phyloP scores from a whole-genome alignment of 495 filamentous ascomycete species.

The Chaetomium fimeti region DNA sequence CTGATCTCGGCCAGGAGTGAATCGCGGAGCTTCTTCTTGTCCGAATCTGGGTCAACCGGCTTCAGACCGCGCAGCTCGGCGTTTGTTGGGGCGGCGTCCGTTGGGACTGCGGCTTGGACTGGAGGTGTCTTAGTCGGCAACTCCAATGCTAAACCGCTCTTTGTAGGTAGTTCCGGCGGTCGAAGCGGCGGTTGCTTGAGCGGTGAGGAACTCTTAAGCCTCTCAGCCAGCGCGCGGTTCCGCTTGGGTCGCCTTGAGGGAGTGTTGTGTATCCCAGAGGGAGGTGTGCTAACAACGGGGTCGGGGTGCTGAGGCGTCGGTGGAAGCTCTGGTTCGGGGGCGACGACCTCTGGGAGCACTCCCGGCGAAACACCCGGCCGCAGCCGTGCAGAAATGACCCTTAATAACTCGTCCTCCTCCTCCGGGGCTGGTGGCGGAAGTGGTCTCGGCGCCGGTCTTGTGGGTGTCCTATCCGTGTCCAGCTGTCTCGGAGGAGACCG shows the following conservation, averaged over 20 bases:
- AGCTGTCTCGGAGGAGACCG: conserved; percentile 38
- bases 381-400: conserved; percentile 42
- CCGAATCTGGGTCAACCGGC: conserved; percentile 39
- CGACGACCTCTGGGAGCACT: conserved; percentile 35
- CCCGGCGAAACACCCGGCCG: conserved; percentile 41
- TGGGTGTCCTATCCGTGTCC: conserved; percentile 30
- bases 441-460: conserved; percentile 40
- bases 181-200: conserved; percentile 41
- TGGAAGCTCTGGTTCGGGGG: conserved; percentile 65
- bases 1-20: conserved; percentile 41
- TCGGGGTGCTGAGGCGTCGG: conserved; percentile 65
- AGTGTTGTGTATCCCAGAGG: conserved; percentile 54
- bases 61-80: conserved; percentile 38
- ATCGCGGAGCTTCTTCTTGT: conserved; percentile 42
- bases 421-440: conserved; percentile 42
- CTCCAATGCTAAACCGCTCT: background rate
- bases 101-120: background rate
- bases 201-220: conserved; percentile 45
- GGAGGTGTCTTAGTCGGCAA: conserved; percentile 18
- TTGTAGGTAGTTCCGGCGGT: background rate
- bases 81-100: conserved; percentile 16
- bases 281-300: conserved; percentile 51
- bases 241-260: conserved; percentile 47
- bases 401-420: conserved; percentile 47
- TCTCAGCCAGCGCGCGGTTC: conserved; percentile 41